Evolutionary conservation across 331 rosid genomes (phyloP).

Genomic region (Cydonia oblonga): DNA sequence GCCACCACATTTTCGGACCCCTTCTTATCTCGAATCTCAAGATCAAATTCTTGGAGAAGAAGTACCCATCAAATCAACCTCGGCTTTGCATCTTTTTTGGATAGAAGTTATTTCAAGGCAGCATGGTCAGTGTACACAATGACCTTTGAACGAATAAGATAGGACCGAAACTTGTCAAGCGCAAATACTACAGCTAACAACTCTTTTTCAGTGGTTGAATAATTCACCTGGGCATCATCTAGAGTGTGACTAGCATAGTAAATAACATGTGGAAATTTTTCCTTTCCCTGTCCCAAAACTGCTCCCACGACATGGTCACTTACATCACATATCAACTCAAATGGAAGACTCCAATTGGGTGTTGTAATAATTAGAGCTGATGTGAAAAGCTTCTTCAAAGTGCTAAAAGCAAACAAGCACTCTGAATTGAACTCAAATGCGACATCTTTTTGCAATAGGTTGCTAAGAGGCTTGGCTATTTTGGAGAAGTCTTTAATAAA

Average conservation of each 20-base stretch:
- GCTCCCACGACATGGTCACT: too few relatives aligned
- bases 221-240: neutral
- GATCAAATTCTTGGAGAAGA: neutral
- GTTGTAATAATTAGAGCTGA: neutral
- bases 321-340: neutral
- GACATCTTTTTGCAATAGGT: too few relatives aligned
- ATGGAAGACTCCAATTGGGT: neutral
- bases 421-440: neutral
- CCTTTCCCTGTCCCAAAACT: too few relatives aligned
- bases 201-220: neutral
- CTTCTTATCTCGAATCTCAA: neutral
- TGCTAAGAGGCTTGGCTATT: too few relatives aligned
- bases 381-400: neutral
- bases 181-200: neutral
- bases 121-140: neutral
- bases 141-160: neutral
- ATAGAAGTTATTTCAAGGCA: neutral
- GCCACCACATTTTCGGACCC: neutral
- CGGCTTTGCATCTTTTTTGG: neutral
- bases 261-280: too few relatives aligned
- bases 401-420: neutral
- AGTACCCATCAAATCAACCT: neutral
- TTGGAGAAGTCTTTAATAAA: too few relatives aligned
- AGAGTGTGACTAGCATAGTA: too few relatives aligned
- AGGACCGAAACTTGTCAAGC: neutral